Percentiles rank a stretch among this genome's conserved stretches.
Evolutionary conservation across 2,329 filamentous ascomycete species (phyloP).

Genomic region (Aspergillus brunneoviolaceus): DNA sequence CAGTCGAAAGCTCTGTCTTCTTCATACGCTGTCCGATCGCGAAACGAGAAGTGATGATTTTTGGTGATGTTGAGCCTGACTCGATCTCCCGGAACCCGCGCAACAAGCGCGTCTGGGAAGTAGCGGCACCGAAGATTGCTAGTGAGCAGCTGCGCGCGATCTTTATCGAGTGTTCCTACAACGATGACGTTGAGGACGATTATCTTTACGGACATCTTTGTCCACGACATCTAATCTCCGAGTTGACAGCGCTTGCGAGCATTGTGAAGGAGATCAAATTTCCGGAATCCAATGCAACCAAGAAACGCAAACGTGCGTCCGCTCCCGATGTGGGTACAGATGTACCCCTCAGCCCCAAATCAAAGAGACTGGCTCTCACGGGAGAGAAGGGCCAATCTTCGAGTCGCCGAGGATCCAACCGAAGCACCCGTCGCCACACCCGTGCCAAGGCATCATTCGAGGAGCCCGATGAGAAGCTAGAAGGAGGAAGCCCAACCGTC

Average conservation of each 20-base stretch:
- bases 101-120: slow-evolving; percentile 79
- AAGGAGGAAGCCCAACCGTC: background rate
- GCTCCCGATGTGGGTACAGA: slow-evolving; percentile 18
- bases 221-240: slow-evolving; percentile 76
- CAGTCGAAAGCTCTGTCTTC: slow-evolving; percentile 78
- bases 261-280: slow-evolving; percentile 63
- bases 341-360: slow-evolving; percentile 27
- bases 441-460: slow-evolving; percentile 1
- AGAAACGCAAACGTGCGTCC: slow-evolving; percentile 44
- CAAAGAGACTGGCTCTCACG: slow-evolving; percentile 17
- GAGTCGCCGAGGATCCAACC: slow-evolving; percentile 1
- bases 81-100: slow-evolving; percentile 76
- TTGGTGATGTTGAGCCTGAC: slow-evolving; percentile 94
- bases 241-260: slow-evolving; percentile 69
- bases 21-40: slow-evolving; percentile 78
- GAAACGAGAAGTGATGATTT: slow-evolving; percentile 80
- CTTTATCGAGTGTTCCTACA: slow-evolving; percentile 95
- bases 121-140: slow-evolving; percentile 82
- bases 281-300: slow-evolving; percentile 27
- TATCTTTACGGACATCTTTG: slow-evolving; percentile 86
- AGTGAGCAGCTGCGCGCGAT: slow-evolving; percentile 72
- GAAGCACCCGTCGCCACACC: slow-evolving; percentile 7
- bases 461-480: slow-evolving; percentile 1
- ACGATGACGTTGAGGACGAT: slow-evolving; percentile 73
- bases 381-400: background rate